Base-by-base conservation (phyloP, 179 eudicot genomes). In the Silene coronaria region DNA sequence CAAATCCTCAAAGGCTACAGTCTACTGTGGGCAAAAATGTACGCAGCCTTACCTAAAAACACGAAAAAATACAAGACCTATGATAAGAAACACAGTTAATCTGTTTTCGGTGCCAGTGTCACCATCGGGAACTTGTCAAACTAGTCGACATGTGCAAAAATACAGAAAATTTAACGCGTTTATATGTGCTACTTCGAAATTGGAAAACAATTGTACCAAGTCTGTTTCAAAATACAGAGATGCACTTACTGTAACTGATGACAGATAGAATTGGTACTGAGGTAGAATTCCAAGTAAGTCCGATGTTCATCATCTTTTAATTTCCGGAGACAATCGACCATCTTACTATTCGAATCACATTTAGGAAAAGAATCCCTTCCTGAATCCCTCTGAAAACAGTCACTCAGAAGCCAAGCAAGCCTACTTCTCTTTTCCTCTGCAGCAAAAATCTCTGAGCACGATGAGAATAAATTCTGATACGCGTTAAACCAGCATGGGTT, bases 371-470 rank as follows among this genome's bases (percentile, higher is more conserved):
- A 65, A 1, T 80, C 67, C 74, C 93, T 79, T 11, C 96, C 97
- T 0, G 92, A 76, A 74, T 86, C 92, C 78, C 75, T 81, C 22
- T 88, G 91, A 53, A 91, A 91, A 84, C 97, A 90, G 57, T 90
- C 89, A 67, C 88, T 87, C 9, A 91, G 91, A 83, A 81, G 80
- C 97, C 97, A 91, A 74, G 97, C 90, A 22, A 91, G 83, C 46
- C 92, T 78, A 9, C 85, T 78, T 77, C 85, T 74, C 72, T 75
- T 77, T 71, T 90, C 93, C 46, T 88, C 88, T 6, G 73, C 88
- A 0, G 89, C 92, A 6, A 87, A 83, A 64, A 88, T 86, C 77
- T 88, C 88, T 1, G 96, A 76, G 22, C 97, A 91, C 5, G 89
- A 87, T 2, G 89, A 83, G 32, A 88, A 84, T 16, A 91, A 65